Base-by-base conservation (phyloP, 192 early-diverging fungal genomes). In the Backusella sp. region DNA sequence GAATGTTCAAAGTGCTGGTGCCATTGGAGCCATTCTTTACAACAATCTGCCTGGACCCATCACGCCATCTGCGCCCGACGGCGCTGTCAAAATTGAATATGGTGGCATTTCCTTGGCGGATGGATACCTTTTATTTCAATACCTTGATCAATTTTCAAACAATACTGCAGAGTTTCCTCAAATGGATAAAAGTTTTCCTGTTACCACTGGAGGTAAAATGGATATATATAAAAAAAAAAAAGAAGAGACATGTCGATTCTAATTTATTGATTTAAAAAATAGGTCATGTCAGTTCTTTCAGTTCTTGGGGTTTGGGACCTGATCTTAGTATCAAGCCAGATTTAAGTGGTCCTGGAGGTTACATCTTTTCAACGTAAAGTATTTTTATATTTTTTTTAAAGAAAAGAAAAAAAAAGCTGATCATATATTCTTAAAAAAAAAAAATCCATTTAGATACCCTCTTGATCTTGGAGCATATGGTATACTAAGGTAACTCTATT, bases 351-450 rank as follows among this genome's bases (percentile, higher is more conserved):
- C 92, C 92, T 14, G 92, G 92, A 11, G 91, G 90, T 15, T 82
- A 87, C 53, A 92, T 94, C 36, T 89, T 83, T 69, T 92, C 92
- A 23, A 89, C 90, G 19, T 90, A 80, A 69, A 88, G 83, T 59
- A 28, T 26, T 7, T 2, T 21, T 11, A 12, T 26, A 8, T 59
- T 23, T 26, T 26, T 26, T 49, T 19, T 49, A 6, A 17, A 32
- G 3, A 32, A 32, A 32, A 32, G 3, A 32, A 32, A 3, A 32
- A 32, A 32, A 32, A 32, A 3, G 19, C 17, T 59, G 28, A 59
- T 59, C 0, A 52, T 5, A 3, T 3, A 32, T 52, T 23, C 56
- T 59, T 3, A 32, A 32, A 32, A 32, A 32, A 32, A 32, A 32
- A 32, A 53, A 19, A 21, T 28, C 8, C 26, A 59, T 59, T 6